Base-by-base conservation (phyloP, 2,329 filamentous ascomycete species). In the Ceratocystis variospora region DNA sequence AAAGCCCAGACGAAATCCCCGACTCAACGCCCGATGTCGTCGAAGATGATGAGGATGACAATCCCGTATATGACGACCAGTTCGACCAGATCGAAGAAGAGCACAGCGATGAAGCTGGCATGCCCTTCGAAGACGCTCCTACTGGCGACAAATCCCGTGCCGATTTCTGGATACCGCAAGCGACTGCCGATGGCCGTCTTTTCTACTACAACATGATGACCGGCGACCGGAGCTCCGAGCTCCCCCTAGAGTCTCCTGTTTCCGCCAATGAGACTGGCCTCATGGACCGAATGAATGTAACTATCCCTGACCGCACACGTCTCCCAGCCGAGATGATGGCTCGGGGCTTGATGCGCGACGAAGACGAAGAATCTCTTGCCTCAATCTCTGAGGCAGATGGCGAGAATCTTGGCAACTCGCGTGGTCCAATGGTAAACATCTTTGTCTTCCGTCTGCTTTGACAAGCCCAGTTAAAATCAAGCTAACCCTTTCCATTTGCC, bases 201-300 rank as follows among this genome's bases (percentile, higher is more conserved):
- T 99, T 95, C 76, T 99, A 97, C 77, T 97, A 96, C 81, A 99
- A 99, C 76, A 97, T 93, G 69, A 86, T 96, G 78, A 99, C 94
- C 0, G 92, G 93, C 66, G 90, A 95, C 72, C 95, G 89, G 73
- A 95, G 89, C 69, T 94, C 92, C 84, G 94, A 99, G 74, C 79
- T 99, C 68, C 94, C 94, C 1, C 81, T 99, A 31, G 94, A 99
- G 74, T 93, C 93, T 17, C 92, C 94, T 1, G 86, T 85, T 0
- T 90, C 88, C 5, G 76, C 84, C 19, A 87, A 85, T 70, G 94
- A 99, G 76, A 88, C 83, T 66, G 93, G 93, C 1, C 94, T 94
- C 1, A 83, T 88, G 70, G 91, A 97, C 75, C 87, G 91, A 68
- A 92, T 88, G 77, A 93, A 96, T 74, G 87, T 95, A 69, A 87